phyloP scores from a whole-genome alignment of 495 filamentous ascomycete genomes.

The Penicillium cinerascens region DNA sequence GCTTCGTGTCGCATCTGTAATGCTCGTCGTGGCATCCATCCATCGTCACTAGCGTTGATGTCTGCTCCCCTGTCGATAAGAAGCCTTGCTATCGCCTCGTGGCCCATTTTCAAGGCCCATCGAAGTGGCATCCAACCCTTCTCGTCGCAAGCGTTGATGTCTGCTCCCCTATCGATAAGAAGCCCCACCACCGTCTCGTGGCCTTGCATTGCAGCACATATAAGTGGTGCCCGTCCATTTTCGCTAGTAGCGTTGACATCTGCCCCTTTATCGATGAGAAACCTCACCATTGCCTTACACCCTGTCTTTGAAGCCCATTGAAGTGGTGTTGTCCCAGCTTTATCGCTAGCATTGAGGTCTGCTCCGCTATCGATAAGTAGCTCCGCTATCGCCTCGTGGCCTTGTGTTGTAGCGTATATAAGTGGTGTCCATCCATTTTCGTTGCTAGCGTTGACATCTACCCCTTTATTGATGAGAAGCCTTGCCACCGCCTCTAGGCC shows the following conservation, averaged over 20 bases:
- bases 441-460: neutral
- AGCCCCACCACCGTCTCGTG: neutral
- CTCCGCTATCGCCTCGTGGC: neutral
- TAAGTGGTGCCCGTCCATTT: no score
- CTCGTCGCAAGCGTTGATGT: neutral
- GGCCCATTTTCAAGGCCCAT: neutral
- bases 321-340: neutral
- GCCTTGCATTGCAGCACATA: no score
- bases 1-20: neutral
- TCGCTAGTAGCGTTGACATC: neutral
- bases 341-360: neutral
- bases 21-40: neutral
- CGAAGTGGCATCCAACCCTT: neutral
- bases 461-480: neutral
- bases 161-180: neutral
- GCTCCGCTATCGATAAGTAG: neutral
- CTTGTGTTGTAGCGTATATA: neutral
- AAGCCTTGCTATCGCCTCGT: neutral
- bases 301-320: neutral
- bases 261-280: conserved; percentile 2
- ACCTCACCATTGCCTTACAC: neutral
- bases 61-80: neutral
- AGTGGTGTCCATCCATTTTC: conserved; percentile 1
- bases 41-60: neutral
- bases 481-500: neutral